Evolutionary conservation across 371 early-diverging fungal species (phyloP).

Genomic region (Smittium culicis): DNA sequence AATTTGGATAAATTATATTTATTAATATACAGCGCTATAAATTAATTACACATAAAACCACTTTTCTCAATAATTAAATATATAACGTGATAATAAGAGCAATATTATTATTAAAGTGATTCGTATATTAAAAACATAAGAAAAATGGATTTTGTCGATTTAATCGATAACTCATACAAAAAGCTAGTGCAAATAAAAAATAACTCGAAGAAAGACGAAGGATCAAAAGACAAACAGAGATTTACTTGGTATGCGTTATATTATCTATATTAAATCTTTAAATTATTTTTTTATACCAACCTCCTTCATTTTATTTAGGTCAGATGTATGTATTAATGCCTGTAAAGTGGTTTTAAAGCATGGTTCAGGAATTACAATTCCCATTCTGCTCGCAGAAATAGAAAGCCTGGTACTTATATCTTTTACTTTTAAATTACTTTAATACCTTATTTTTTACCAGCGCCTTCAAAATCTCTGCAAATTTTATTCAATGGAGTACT

Average conservation of each 20-base stretch:
- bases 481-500: too few species aligned
- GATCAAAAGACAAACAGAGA: not conserved
- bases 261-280: not conserved
- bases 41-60: too few species aligned
- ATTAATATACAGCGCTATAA: too few species aligned
- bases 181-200: not conserved
- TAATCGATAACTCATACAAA: not conserved
- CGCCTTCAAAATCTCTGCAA: too few species aligned
- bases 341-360: constrained; percentile 6
- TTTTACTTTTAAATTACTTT: not conserved
- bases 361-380: constrained; percentile 9
- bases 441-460: not conserved
- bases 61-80: too few species aligned
- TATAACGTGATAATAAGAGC: too few species aligned
- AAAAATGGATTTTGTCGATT: not conserved
- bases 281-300: not conserved
- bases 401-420: not conserved
- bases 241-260: not conserved
- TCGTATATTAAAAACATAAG: too few species aligned
- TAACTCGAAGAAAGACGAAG: not conserved
- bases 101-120: too few species aligned
- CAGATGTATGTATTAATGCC: constrained; percentile 3
- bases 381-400: constrained; percentile 3
- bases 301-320: not conserved
- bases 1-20: too few species aligned